Base-by-base conservation (phyloP, 257 asterid genomes). In the Fraxinus cuspidata region DNA sequence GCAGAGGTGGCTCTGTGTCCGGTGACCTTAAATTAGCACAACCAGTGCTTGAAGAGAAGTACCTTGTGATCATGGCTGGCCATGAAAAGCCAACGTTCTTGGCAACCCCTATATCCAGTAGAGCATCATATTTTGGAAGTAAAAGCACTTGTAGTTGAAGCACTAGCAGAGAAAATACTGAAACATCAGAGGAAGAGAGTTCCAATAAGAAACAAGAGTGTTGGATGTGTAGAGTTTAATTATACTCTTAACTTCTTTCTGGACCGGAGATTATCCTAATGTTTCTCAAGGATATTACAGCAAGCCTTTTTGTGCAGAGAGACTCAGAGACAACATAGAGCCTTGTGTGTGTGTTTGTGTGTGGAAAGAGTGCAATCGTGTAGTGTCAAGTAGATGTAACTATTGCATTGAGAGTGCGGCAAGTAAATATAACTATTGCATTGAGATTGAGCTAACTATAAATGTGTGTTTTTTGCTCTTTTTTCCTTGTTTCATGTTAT, bases 1-100 rank as follows among this genome's bases (percentile, higher is more conserved):
- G 73, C 2, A 81, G 64, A 0, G 25, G 11, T 6, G 58, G 58
- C 21, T 47, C 28, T 10, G 28, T 3, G 9, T 19, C 27, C 10
- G 66, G 66, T 23, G 81, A 29, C 23, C 51, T 56, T 3, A 85
- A 83, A 74, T 28, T 77, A 18, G 71, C 76, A 82, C 80, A 80
- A 70, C 88, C 83, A 44, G 86, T 83, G 64, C 77, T 88, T 72
- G 95, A 91, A 63, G 96, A 94, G 88, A 92, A 93, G 86, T 86
- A 86, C 40, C 79, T 93, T 71, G 99, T 95, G 76, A 89, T 93
- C 83, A 89, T 93, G 98, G 93, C 98, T 1, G 99, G 99, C 2
- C 96, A 95, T 31, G 83, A 78, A 1, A 91, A 93, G 37, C 97
- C 99, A 1, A 95, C 99, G n/a, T 93, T 78, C 80, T 60, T 95